A percentile compares a stretch with the other conserved stretches of the same genome.
Conservation (phyloP, 345 rosid species). For the Populus deltoides region DNA sequence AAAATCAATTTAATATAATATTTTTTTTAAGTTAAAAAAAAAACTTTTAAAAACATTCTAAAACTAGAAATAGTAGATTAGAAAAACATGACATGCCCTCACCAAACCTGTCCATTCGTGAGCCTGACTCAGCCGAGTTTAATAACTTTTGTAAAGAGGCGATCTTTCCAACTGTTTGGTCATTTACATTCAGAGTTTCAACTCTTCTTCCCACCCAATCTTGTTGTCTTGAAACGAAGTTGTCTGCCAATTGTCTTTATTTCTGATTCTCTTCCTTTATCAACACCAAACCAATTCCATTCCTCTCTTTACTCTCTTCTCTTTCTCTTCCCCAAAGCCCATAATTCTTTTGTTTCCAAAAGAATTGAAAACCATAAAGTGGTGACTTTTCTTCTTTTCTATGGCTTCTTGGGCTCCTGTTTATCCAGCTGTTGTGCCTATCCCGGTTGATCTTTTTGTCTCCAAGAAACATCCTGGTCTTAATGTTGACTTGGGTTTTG, state of each 20-base stretch:
- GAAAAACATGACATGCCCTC: too few species aligned
- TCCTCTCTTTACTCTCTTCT: not conserved
- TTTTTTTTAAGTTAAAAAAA: too few species aligned
- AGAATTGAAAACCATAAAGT: not conserved
- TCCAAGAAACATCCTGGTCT: slow-evolving; percentile 67
- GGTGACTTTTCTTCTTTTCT: not conserved
- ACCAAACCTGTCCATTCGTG: too few species aligned
- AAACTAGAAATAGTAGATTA: too few species aligned
- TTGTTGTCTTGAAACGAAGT: not conserved
- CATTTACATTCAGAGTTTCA: not conserved
- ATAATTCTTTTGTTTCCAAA: not conserved
- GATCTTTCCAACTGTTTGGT: not conserved
- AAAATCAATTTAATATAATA: too few species aligned
- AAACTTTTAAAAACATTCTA: too few species aligned
- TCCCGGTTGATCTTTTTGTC: slow-evolving; percentile 70
- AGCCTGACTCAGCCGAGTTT: too few species aligned
- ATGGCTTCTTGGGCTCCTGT: slow-evolving; percentile 36
- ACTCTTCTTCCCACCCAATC: not conserved
- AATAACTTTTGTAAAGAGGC: not conserved
- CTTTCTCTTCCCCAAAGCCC: not conserved
- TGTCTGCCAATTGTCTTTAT: not conserved
- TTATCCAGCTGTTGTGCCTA: slow-evolving; percentile 31
- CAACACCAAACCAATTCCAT: not conserved
- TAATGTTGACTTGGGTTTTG: slow-evolving; percentile 57
- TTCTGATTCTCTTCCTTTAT: not conserved